Evolutionary conservation across 2,329 filamentous ascomycete species (phyloP), one percentile per base, ranked within the genome.

Genomic region (Mollisia scopiformis): DNA sequence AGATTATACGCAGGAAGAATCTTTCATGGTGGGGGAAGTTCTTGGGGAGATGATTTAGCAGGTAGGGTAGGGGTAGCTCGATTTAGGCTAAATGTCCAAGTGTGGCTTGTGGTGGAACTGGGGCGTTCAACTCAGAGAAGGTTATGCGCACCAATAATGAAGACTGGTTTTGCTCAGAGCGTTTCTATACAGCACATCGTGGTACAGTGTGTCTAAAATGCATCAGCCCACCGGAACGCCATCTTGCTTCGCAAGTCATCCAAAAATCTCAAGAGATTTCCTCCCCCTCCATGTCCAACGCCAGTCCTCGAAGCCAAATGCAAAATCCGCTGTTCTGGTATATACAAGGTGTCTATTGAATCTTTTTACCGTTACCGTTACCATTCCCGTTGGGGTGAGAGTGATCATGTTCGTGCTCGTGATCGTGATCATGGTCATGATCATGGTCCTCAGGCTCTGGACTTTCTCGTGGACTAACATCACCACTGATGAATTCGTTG

Each of bases 401-500:
- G 27, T 64, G 60, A 28, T 55, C 53, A 61, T 72, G 63, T 47
- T 59, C 64, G 41, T 68, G 50, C 8, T 83, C 78, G 58, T 75
- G 66, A 19, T 70, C 64, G 55, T 78, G 73, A 58, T 75, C 75
- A 63, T 84, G 76, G 35, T 77, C 72, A 58, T 80, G 73, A 31
- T 76, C 73, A 64, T 84, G 77, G 6, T 83, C 79, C 66, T 90
- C 85, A 1, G 86, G 83, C 71, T 90, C 87, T 3, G 85, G 86
- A 67, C 80, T 86, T 41, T 76, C 61, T 79, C 78, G 77, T 14
- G 81, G 78, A 68, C 82, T 86, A 10, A 89, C 78, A 65, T 89
- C 84, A 2, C 84, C 84, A 2, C 83, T 77, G 64, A 93, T 90
- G 70, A 93, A 93, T 75, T 98, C 93, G 73, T 96, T 91, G 62